Evolutionary conservation across 306 rosid genomes (phyloP).

Genomic region (Castanopsis chinensis): DNA sequence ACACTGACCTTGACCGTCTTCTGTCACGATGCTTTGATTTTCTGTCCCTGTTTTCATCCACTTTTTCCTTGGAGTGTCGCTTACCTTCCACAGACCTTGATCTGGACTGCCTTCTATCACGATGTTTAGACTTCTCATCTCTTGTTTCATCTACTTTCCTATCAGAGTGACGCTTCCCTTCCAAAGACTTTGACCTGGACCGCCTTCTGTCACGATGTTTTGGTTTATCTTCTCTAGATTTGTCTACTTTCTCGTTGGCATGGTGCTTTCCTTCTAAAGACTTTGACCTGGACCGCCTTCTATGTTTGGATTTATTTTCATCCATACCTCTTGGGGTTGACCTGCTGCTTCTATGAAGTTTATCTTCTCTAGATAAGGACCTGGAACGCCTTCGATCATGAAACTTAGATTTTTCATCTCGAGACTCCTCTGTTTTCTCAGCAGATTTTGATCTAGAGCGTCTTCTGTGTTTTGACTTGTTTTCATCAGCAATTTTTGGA

Average conservation of each 20-base stretch:
- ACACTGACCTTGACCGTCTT: constrained; percentile 69
- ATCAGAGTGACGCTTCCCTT: constrained; percentile 43
- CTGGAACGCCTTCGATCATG: constrained; percentile 69
- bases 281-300: constrained; percentile 69
- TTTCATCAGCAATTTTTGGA: constrained; percentile 64
- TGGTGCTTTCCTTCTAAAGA: constrained; percentile 60
- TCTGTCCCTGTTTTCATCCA: constrained; percentile 45
- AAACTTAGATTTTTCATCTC: constrained; percentile 51
- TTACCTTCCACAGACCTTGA: constrained; percentile 62
- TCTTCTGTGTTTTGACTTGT: constrained; percentile 54
- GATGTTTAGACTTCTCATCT: constrained; percentile 49
- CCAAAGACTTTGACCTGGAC: constrained; percentile 80
- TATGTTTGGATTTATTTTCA: constrained; percentile 62
- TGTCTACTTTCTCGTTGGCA: constrained; percentile 42
- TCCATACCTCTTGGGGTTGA: constrained; percentile 61
- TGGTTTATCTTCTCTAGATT: constrained; percentile 41
- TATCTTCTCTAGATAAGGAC: constrained; percentile 65
- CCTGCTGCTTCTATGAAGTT: constrained; percentile 45
- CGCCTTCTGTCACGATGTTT: constrained; percentile 59
- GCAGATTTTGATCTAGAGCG: constrained; percentile 75
- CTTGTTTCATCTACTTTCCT: constrained; percentile 39
- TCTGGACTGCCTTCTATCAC: constrained; percentile 52
- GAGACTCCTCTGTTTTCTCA: constrained; percentile 47
- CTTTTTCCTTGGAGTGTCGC: constrained; percentile 50
- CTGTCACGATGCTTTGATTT: constrained; percentile 71